These are phyloP conservation scores for Zymoseptoria brevis DNA, from an alignment of 2,329 filamentous ascomycete species.

Conservation along the genomic window DNA sequence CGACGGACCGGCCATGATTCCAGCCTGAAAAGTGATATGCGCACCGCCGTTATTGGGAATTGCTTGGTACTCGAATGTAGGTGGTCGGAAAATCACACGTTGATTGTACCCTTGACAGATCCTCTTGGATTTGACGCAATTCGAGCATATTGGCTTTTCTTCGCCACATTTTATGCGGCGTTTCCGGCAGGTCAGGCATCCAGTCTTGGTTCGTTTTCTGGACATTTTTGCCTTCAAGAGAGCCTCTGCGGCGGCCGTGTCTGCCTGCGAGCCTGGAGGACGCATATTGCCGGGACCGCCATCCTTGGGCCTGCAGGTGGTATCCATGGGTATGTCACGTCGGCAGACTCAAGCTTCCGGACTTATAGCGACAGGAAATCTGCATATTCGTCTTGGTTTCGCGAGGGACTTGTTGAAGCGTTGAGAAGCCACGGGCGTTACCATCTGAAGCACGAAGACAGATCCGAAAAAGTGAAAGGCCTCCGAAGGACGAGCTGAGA, in stretches of 20 bases:
- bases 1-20: constrained; percentile 3
- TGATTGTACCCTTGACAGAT: constrained; percentile 78
- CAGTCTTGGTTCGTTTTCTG: constrained; percentile 75
- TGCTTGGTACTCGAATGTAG: constrained; percentile 51
- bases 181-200: constrained; percentile 86
- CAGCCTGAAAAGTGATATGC: constrained; percentile 31
- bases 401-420: neutral
- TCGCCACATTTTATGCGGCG: constrained; percentile 97
- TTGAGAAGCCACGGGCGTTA: neutral
- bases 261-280: constrained; percentile 6
- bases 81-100: constrained; percentile 71
- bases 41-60: constrained; percentile 34
- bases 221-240: constrained; percentile 25
- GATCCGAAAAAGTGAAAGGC: neutral
- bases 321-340: constrained; percentile 5
- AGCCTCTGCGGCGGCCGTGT: constrained; percentile 23
- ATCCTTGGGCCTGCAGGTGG: constrained; percentile 6
- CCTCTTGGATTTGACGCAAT: constrained; percentile 80
- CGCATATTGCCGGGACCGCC: neutral
- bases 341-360: neutral
- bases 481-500: neutral
- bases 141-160: constrained; percentile 70
- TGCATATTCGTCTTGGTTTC: neutral
- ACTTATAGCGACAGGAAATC: neutral
- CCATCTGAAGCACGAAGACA: neutral